These are phyloP conservation scores for Rhizoctonia solani DNA, from an alignment of 1,284 basidiomycete genomes.

Conservation along the genomic window DNA sequence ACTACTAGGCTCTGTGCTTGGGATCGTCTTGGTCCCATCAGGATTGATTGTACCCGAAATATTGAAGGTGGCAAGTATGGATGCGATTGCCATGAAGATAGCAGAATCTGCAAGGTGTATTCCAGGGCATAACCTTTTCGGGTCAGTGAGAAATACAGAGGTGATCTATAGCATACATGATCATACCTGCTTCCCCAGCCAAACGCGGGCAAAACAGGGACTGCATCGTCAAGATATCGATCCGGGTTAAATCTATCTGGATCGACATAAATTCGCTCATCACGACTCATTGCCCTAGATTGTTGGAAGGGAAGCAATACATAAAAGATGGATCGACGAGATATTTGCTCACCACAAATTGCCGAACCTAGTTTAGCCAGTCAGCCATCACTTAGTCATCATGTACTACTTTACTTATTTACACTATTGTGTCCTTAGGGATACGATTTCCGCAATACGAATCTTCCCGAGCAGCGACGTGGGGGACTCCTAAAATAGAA, in stretches of 20 bases:
- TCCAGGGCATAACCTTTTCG: constrained; percentile 9
- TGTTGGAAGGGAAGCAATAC: not conserved
- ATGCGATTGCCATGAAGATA: constrained; percentile 50
- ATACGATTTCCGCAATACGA: not conserved
- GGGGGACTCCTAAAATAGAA: not conserved
- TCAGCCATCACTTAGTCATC: not conserved
- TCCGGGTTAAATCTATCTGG: constrained; percentile 14
- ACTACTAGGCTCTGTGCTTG: constrained; percentile 41
- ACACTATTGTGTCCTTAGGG: constrained; percentile 3
- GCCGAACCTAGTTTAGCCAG: not conserved
- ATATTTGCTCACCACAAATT: not conserved
- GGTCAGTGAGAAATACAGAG: not conserved
- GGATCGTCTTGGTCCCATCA: constrained; percentile 37
- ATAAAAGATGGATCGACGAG: not conserved
- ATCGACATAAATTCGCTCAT: not conserved
- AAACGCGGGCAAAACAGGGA: not conserved
- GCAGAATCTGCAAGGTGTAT: constrained; percentile 7
- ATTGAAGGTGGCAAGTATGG: constrained; percentile 47
- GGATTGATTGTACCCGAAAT: constrained; percentile 43
- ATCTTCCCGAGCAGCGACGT: not conserved
- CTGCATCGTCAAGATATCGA: not conserved
- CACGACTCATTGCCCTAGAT: constrained; percentile 1
- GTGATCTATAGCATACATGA: not conserved
- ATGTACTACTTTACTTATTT: not conserved
- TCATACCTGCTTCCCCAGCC: constrained; percentile 14